A percentile compares a stretch with the other conserved stretches of the same genome.
phyloP scores from a whole-genome alignment of 2,329 filamentous ascomycete genomes.

The Pleurostoma richardsiae region DNA sequence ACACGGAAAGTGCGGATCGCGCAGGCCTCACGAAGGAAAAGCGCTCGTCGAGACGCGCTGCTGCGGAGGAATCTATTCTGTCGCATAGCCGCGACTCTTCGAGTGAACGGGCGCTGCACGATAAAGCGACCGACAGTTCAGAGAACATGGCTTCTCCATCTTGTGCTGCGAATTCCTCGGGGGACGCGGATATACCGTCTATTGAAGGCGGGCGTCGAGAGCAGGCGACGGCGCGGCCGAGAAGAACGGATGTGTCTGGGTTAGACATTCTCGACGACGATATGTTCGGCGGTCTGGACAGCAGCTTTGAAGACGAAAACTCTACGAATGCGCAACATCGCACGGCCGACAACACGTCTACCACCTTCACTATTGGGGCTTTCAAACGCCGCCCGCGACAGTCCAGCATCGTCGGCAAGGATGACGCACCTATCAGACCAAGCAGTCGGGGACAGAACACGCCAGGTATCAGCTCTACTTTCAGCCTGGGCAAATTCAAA shows the following conservation, averaged over 20 bases:
- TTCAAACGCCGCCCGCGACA: constrained; percentile 41
- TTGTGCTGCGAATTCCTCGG: constrained; percentile 4
- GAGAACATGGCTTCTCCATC: constrained; percentile 24
- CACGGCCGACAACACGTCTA: constrained; percentile 33
- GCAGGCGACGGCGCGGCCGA: constrained; percentile 24
- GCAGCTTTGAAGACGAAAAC: constrained; percentile 29
- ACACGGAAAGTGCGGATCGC: constrained; percentile 13
- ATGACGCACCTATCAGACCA: constrained; percentile 46
- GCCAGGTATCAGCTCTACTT: constrained; percentile 40
- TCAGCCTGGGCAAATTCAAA: constrained; percentile 54
- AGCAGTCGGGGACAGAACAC: constrained; percentile 45
- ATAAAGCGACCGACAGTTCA: constrained; percentile 30
- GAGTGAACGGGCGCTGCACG: constrained; percentile 17
- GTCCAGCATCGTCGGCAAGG: constrained; percentile 45
- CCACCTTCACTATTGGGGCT: constrained; percentile 38
- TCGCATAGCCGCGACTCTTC: constrained; percentile 14
- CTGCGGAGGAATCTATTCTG: constrained; percentile 8
- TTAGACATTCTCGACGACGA: constrained; percentile 41
- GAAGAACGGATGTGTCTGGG: constrained; percentile 30
- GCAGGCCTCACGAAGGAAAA: constrained; percentile 2
- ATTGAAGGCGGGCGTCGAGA: constrained; percentile 31
- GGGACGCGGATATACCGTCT: constrained; percentile 14
- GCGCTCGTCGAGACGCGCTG: neutral
- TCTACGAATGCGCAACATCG: constrained; percentile 10
- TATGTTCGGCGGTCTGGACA: constrained; percentile 36